These are phyloP conservation scores for Pythium aphanidermatum DNA, from an alignment of 352 stramenopile species.

Conservation along the genomic window DNA sequence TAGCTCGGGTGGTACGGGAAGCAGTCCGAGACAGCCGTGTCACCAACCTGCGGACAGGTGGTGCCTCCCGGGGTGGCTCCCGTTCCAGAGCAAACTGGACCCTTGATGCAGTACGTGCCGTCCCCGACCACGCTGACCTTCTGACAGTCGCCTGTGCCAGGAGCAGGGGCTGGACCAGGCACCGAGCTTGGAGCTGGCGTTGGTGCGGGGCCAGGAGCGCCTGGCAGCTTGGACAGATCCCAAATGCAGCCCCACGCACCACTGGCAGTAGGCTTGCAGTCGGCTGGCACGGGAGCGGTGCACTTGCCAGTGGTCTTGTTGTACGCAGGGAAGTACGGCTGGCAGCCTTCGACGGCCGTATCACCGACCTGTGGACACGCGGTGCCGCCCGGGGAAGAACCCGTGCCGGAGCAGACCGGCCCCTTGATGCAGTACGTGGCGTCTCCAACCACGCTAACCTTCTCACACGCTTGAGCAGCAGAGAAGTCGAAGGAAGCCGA, in stretches of 20 bases:
- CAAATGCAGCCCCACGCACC: neutral
- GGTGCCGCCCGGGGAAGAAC: slow-evolving; percentile 25
- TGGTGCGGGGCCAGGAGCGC: neutral
- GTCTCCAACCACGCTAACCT: slow-evolving; percentile 54
- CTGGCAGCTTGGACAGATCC: neutral
- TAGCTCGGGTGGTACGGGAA: slow-evolving; percentile 7
- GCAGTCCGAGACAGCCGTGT: slow-evolving; percentile 15
- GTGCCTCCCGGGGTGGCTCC: slow-evolving; percentile 4
- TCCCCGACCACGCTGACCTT: slow-evolving; percentile 27
- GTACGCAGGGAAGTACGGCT: slow-evolving; percentile 36
- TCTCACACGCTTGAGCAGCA: too few species aligned
- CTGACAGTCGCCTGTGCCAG: slow-evolving; percentile 10
- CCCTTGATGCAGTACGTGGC: slow-evolving; percentile 53
- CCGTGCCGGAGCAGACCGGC: slow-evolving; percentile 42
- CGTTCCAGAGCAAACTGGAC: slow-evolving; percentile 21
- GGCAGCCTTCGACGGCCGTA: slow-evolving; percentile 29
- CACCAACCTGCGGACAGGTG: slow-evolving; percentile 16
- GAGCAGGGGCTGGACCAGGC: neutral
- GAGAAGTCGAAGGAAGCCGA: neutral
- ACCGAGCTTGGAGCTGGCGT: neutral
- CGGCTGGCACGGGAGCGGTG: neutral
- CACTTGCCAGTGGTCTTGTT: too few species aligned
- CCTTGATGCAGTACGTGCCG: slow-evolving; percentile 27
- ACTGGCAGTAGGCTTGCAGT: neutral
- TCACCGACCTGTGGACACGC: slow-evolving; percentile 44